A percentile compares a stretch with the other conserved stretches of the same genome.
phyloP scores from a whole-genome alignment of 2,329 filamentous ascomycete genomes.

The Cladophialophora immunda region DNA sequence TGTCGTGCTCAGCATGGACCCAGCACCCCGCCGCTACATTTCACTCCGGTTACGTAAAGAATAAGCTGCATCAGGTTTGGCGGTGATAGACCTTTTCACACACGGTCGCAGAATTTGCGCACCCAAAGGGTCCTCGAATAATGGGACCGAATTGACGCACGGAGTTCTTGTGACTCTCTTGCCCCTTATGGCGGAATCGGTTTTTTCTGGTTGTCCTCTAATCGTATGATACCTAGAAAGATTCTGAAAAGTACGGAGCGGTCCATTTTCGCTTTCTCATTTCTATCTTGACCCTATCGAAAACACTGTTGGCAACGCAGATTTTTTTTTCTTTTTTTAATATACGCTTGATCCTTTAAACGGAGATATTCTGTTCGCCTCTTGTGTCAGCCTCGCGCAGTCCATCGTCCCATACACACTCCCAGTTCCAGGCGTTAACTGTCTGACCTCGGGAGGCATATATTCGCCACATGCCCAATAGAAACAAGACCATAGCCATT shows the following conservation, averaged over 20 bases:
- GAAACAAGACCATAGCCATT: constrained; percentile 81
- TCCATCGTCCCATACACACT: constrained; percentile 6
- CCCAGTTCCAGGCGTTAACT: constrained; percentile 9
- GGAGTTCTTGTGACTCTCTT: constrained; percentile 31
- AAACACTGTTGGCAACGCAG: constrained; percentile 9
- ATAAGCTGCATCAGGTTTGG: constrained; percentile 42
- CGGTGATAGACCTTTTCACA: constrained; percentile 33
- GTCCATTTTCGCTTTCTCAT: constrained; percentile 5
- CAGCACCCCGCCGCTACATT: constrained; percentile 42
- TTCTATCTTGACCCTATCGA: constrained; percentile 1
- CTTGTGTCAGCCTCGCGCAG: not conserved
- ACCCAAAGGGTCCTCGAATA: constrained; percentile 36
- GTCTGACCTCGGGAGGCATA: constrained; percentile 4
- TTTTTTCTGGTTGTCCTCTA: constrained; percentile 17
- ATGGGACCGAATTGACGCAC: constrained; percentile 34
- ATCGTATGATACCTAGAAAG: not conserved
- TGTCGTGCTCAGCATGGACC: constrained; percentile 36
- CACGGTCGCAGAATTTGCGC: constrained; percentile 35
- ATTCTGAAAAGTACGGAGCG: constrained; percentile 19
- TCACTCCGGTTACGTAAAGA: constrained; percentile 53
- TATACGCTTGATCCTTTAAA: not conserved
- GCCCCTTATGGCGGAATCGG: constrained; percentile 27
- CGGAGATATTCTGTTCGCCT: not conserved
- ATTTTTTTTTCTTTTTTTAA: constrained; percentile 6
- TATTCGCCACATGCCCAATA: constrained; percentile 37